Base-by-base conservation (phyloP, 345 rosid species). In the Pugionium dolabratum region DNA sequence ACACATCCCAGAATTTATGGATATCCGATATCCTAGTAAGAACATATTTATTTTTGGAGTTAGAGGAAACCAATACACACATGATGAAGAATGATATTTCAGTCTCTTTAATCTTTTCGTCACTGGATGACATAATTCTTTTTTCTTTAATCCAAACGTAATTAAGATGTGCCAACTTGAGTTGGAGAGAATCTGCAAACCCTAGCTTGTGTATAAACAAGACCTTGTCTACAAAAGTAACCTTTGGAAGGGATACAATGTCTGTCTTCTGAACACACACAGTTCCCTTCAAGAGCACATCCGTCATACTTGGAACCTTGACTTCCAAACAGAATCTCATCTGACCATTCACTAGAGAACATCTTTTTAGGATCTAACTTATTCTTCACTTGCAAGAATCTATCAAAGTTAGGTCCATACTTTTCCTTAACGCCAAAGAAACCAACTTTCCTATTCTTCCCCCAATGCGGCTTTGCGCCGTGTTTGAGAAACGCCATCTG, bases 381-480 rank as follows among this genome's bases (percentile, higher is more conserved):
- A 60, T 74, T 81, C 85, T 83, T 93, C 28, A 79, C 89, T 53
- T 54, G 71, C 47, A 86, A 0, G 40, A 88, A 93, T 62, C 69
- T 85, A 10, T 36, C 44, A 2, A 82, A 76, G 54, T 62, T 67
- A 43, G 74, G 69, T 0, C 77, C 80, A 54, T 78, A 85, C 82
- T 86, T 93, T 10, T n/a, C 48, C 68, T 79, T 79, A 54, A 85
- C 91, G 4, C 80, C 80, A 10, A 68, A 41, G 82, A 93, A 90
- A 6, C 86, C 90, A 37, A 79, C 10, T 62, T 86, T 88, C 75
- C 89, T 81, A 39, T 90, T 93, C 76, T 93, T 93, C 4, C 82
- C 90, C 96, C 96, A 93, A 59, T 93, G 98, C 0, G 98, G 94
- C 65, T 67, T 86, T 0, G 97, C 97, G n/a, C 81, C 85, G 25